Evolutionary conservation across 2,329 filamentous ascomycete genomes (phyloP).

Genomic region (Botrytis sinoallii): DNA sequence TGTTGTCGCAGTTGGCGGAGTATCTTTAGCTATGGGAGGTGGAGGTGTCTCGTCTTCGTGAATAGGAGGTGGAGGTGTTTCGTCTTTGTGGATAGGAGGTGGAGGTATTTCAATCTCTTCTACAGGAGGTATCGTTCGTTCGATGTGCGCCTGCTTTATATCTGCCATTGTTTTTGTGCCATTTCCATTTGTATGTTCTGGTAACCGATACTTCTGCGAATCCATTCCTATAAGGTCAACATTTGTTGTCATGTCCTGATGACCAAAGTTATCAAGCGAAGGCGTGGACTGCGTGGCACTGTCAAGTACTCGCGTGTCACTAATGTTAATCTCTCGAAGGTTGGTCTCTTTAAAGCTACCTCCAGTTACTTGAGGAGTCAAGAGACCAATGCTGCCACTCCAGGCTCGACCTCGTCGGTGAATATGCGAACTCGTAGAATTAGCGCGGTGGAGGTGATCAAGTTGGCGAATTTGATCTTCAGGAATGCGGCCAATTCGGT

Average conservation of each 20-base stretch:
- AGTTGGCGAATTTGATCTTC: slow-evolving; percentile 68
- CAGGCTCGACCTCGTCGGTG: slow-evolving; percentile 68
- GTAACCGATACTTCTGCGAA: slow-evolving; percentile 70
- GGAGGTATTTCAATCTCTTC: slow-evolving; percentile 37
- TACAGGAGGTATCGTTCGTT: slow-evolving; percentile 44
- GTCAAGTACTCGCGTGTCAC: slow-evolving; percentile 31
- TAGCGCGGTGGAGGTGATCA: slow-evolving; percentile 62
- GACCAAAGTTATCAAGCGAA: slow-evolving; percentile 30
- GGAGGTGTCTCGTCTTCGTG: slow-evolving; percentile 25
- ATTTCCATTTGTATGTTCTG: slow-evolving; percentile 67
- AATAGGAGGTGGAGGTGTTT: slow-evolving; percentile 42
- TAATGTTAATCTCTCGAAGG: slow-evolving; percentile 28
- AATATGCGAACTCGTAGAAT: slow-evolving; percentile 49
- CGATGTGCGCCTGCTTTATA: slow-evolving; percentile 56
- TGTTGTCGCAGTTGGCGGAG: slow-evolving; percentile 42
- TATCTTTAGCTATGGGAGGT: slow-evolving; percentile 53
- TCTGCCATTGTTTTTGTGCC: slow-evolving; percentile 61
- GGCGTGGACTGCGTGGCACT: slow-evolving; percentile 29
- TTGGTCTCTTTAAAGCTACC: slow-evolving; percentile 26
- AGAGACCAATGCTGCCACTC: slow-evolving; percentile 56
- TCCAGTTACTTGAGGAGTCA: slow-evolving; percentile 35
- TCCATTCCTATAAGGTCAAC: slow-evolving; percentile 58
- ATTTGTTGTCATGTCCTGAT: slow-evolving; percentile 33
- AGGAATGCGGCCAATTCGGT: slow-evolving; percentile 64
- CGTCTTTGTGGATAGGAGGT: slow-evolving; percentile 40